phyloP scores from a whole-genome alignment of 2,329 filamentous ascomycete species.

The Pseudogymnoascus sp. region DNA sequence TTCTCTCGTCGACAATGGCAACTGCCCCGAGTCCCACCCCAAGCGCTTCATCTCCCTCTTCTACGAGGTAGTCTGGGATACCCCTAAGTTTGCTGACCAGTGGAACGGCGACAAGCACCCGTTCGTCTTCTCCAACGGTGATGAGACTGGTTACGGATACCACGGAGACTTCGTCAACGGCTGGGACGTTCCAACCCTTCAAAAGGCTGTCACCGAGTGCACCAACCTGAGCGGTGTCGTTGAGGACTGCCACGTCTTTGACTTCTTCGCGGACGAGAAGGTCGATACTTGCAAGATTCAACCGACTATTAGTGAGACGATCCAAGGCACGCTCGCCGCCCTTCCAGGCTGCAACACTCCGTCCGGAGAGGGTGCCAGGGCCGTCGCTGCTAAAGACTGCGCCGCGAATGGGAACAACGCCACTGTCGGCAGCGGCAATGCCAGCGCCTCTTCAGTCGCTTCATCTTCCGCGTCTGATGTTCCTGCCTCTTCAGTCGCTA shows the following conservation, averaged over 20 bases:
- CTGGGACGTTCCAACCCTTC: constrained; percentile 45
- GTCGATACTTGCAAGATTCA: constrained; percentile 46
- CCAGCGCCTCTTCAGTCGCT: not conserved
- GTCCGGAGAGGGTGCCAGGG: constrained; percentile 36
- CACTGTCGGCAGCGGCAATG: not conserved
- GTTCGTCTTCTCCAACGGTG: constrained; percentile 47
- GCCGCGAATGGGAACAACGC: constrained; percentile 23
- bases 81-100: constrained; percentile 41
- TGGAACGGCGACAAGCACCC: constrained; percentile 39
- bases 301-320: constrained; percentile 36
- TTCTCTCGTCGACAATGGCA: constrained; percentile 37
- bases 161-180: constrained; percentile 56
- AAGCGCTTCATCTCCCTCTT: constrained; percentile 52
- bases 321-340: constrained; percentile 38
- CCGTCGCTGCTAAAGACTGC: constrained; percentile 36
- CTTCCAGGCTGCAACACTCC: constrained; percentile 49
- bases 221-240: constrained; percentile 37
- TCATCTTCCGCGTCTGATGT: not conserved
- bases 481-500: not conserved
- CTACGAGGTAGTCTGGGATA: constrained; percentile 51
- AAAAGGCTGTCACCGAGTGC: constrained; percentile 44
- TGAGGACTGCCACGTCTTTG: constrained; percentile 36
- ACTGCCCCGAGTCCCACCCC: constrained; percentile 44
- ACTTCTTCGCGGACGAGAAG: constrained; percentile 46
- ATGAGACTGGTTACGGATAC: constrained; percentile 46